phyloP scores from a whole-genome alignment of 805 yeast genomes.

The Candida germanica region DNA sequence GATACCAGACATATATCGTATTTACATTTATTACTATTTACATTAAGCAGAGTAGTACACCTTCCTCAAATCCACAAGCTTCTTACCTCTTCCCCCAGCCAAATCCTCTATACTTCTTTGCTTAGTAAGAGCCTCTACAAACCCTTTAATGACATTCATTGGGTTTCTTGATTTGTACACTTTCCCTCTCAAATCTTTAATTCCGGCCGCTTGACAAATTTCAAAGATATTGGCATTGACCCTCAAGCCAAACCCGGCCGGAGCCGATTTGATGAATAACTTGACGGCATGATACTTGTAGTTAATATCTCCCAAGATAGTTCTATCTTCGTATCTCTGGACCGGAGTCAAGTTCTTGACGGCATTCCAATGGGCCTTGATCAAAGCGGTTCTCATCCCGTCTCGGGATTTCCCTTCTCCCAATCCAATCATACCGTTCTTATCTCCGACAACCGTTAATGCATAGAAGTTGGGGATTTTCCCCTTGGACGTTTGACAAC shows the following conservation, averaged over 20 bases:
- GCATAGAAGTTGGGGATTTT: constrained; percentile 80
- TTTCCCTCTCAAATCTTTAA: constrained; percentile 88
- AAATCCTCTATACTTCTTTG: constrained; percentile 84
- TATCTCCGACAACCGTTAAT: constrained; percentile 87
- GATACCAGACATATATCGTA: no score
- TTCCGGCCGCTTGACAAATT: constrained; percentile 90
- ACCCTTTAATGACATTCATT: constrained; percentile 90
- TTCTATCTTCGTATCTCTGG: constrained; percentile 88
- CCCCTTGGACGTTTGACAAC: constrained; percentile 91
- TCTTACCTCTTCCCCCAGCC: constrained; percentile 91
- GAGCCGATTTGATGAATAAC: constrained; percentile 77
- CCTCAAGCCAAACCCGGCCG: constrained; percentile 90
- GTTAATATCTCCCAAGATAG: constrained; percentile 80
- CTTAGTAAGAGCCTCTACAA: constrained; percentile 76
- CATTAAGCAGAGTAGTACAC: constrained; percentile 64
- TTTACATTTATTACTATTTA: constrained; percentile 5
- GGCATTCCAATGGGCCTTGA: constrained; percentile 91
- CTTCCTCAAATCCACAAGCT: constrained; percentile 87
- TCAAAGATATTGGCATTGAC: constrained; percentile 89
- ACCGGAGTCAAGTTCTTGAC: constrained; percentile 77
- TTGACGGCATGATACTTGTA: constrained; percentile 85
- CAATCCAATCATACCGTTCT: constrained; percentile 88
- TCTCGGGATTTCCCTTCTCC: constrained; percentile 92
- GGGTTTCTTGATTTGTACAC: constrained; percentile 90
- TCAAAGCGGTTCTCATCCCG: constrained; percentile 69